Percentiles rank a stretch among this genome's conserved stretches.
These are phyloP conservation scores for Isabelozyma rhagii DNA, from an alignment of 805 yeast genomes.

Conservation along the genomic window DNA sequence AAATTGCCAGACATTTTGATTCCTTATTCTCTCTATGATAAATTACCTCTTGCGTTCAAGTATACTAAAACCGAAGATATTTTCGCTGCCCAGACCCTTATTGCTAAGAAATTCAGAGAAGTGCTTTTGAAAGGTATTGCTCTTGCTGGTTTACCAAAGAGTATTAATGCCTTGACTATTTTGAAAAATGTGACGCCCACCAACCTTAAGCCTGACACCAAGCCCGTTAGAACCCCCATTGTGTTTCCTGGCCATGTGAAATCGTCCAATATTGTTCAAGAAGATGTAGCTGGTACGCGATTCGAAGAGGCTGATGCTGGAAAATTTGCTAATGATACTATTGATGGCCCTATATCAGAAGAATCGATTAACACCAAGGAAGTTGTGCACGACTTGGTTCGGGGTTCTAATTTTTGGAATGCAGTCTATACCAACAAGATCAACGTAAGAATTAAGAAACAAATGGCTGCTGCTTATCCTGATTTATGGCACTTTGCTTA, in stretches of 20 bases:
- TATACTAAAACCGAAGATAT: constrained; percentile 32
- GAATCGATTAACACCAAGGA: constrained; percentile 25
- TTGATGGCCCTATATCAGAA: constrained; percentile 39
- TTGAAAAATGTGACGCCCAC: constrained; percentile 66
- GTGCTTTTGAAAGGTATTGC: constrained; percentile 77
- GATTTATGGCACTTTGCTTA: constrained; percentile 76
- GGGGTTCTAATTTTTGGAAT: constrained; percentile 72
- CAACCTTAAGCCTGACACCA: constrained; percentile 17
- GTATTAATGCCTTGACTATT: constrained; percentile 72
- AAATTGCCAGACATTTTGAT: constrained; percentile 40
- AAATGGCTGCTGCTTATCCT: constrained; percentile 74
- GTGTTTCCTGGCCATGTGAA: constrained; percentile 32
- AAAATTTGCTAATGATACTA: constrained; percentile 24
- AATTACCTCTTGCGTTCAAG: constrained; percentile 36
- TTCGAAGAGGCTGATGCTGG: constrained; percentile 21
- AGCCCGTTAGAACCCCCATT: constrained; percentile 25
- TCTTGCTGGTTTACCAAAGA: constrained; percentile 77
- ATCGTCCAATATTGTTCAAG: constrained; percentile 36
- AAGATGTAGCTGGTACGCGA: constrained; percentile 36
- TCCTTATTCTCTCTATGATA: constrained; percentile 35
- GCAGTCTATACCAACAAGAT: constrained; percentile 69
- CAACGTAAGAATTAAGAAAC: constrained; percentile 60
- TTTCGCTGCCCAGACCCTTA: constrained; percentile 26
- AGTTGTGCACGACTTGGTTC: constrained; percentile 24
- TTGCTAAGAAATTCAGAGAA: constrained; percentile 65